Conservation (phyloP, 1,139 yeast species). For the Kazachstania sp. region DNA sequence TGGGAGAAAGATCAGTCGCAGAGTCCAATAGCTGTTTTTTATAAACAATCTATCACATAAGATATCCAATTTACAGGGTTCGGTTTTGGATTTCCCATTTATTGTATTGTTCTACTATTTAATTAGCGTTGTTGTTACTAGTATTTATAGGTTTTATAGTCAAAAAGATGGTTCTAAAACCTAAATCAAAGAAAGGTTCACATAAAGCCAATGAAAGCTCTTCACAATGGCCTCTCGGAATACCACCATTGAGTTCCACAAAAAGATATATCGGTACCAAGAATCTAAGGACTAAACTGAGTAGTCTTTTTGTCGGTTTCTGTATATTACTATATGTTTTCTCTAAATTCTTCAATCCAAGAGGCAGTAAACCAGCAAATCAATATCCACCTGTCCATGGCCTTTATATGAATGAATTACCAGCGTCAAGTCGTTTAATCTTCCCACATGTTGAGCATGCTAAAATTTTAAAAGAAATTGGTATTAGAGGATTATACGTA, state of each 20-base stretch:
- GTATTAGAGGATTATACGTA: slow-evolving; percentile 43
- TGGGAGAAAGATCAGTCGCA: too few relatives aligned
- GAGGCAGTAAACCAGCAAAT: slow-evolving; percentile 4
- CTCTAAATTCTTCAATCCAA: slow-evolving; percentile 10
- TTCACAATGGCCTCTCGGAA: slow-evolving; percentile 10
- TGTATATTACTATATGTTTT: slow-evolving; percentile 8
- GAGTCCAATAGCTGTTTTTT: too few relatives aligned
- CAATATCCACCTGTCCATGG: slow-evolving; percentile 34
- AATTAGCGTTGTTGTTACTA: slow-evolving; percentile 4
- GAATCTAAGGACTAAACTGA: slow-evolving; percentile 1
- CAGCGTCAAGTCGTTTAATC: slow-evolving; percentile 45
- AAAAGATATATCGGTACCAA: slow-evolving; percentile 4
- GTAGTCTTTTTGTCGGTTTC: slow-evolving; percentile 6
- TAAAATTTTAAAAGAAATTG: slow-evolving; percentile 47
- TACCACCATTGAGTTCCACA: slow-evolving; percentile 9
- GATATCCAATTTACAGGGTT: too few relatives aligned
- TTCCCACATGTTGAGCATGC: slow-evolving; percentile 66
- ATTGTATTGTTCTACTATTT: background rate
- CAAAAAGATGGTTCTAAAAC: slow-evolving; percentile 12
- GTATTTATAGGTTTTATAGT: slow-evolving; percentile 7
- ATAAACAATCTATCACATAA: too few relatives aligned
- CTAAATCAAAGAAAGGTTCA: slow-evolving; percentile 11
- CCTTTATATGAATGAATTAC: slow-evolving; percentile 36
- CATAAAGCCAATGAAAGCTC: background rate
- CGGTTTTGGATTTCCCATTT: too few relatives aligned